These are phyloP conservation scores for Echria macrotheca DNA, from an alignment of 495 filamentous ascomycete genomes.

Conservation along the genomic window DNA sequence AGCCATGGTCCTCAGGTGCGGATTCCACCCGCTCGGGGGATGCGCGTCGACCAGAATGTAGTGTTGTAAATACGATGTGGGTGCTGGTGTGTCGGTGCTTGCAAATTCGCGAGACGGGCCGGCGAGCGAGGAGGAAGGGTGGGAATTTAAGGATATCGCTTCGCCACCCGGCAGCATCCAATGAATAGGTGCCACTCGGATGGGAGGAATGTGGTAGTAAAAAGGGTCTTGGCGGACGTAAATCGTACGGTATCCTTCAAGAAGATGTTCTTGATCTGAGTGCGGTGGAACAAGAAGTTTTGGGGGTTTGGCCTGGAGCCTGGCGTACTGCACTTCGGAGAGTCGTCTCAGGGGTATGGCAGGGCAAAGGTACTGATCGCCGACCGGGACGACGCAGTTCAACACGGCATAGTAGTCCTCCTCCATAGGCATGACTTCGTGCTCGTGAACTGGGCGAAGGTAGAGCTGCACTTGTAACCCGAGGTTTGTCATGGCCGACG, in stretches of 20 bases:
- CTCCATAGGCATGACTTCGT: neutral
- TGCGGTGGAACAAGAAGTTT: neutral
- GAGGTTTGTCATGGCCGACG: slow-evolving; percentile 1
- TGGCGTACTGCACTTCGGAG: neutral
- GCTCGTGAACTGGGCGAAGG: neutral
- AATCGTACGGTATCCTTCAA: neutral
- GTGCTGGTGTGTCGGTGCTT: too few relatives aligned
- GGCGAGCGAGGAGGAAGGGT: neutral
- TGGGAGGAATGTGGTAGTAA: neutral
- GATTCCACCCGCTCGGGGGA: neutral
- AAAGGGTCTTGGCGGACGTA: slow-evolving; percentile 3
- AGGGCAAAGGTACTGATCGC: neutral
- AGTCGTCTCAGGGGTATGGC: slow-evolving; percentile 1
- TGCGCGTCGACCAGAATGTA: neutral
- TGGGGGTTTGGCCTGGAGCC: neutral
- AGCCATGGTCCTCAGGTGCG: neutral
- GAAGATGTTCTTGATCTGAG: neutral
- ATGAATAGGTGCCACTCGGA: neutral
- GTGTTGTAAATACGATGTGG: too few relatives aligned
- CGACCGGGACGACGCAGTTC: neutral
- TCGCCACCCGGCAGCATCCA: neutral
- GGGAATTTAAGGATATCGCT: neutral
- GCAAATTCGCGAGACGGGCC: neutral
- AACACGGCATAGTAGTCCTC: slow-evolving; percentile 3
- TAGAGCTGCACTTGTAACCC: slow-evolving; percentile 5